Evolutionary conservation across 352 stramenopile genomes (phyloP), one percentile per base, ranked within the genome.

Genomic region (Phytophthora fragariae): DNA sequence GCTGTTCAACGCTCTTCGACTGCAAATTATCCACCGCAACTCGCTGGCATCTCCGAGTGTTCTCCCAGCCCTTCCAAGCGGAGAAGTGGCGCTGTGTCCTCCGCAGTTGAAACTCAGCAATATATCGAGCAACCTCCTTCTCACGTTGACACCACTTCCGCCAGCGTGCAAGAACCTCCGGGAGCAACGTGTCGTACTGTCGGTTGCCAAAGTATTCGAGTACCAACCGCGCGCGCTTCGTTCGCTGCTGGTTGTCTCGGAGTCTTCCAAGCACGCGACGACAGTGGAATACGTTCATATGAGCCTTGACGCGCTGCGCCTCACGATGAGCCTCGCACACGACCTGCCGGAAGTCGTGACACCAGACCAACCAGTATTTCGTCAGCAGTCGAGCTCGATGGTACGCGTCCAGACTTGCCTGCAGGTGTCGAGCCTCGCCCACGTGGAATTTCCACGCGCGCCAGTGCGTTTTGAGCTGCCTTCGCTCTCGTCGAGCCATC

Each of bases 331-430:
- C 31, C 7, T 82, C 10, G 0, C 31, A 37, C 9, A 73, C 15
- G 1, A 68, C 21, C 3, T 59, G 65, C 10, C 82, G 57, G 44
- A 76, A 88, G 53, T 92, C 86, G 44, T 88, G 82, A 5, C 62
- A 59, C 86, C 86, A 93, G 8, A 85, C 41, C 8, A 91, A 52
- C 86, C 86, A 93, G 56, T 74, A 83, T 57, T 88, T 91, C 0
- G 84, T 92, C 11, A 92, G 41, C n/a, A 90, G 7, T 0, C 82
- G 73, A 4, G 86, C 84, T 52, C 72, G 76, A 37, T 84, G 62
- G 54, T 92, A 93, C 14, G 74, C 58, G 4, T 76, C 68, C 0
- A 89, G 52, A 31, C 86, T 93, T 5, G 62, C n/a, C 2, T 77
- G 60, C n/a, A 93, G 54, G 33, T 90, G 69, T 1, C 62, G 76